Conservation (phyloP, 148 eudicot genomes). For the Linanthus parryae region DNA sequence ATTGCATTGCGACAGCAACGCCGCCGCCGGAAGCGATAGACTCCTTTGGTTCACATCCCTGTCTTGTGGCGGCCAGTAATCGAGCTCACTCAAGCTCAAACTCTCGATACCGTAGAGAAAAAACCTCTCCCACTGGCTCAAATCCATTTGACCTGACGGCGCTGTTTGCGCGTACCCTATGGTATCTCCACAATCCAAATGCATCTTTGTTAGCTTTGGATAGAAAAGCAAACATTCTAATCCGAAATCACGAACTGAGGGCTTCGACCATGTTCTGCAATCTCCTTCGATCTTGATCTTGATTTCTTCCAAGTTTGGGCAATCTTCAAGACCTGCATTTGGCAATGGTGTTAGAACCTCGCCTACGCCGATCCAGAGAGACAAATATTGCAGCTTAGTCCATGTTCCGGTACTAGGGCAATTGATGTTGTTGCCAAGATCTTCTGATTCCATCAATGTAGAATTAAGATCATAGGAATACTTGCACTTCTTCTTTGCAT, state of each 20-base stretch:
- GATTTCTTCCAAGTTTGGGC: slow-evolving; percentile 72
- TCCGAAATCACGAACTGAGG: slow-evolving; percentile 46
- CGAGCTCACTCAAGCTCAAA: slow-evolving; percentile 59
- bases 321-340: slow-evolving; percentile 56
- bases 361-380: slow-evolving; percentile 72
- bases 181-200: slow-evolving; percentile 55
- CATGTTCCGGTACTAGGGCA: slow-evolving; percentile 42
- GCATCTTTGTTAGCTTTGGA: slow-evolving; percentile 51
- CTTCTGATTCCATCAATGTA: slow-evolving; percentile 18
- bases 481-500: slow-evolving; percentile 35
- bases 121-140: slow-evolving; percentile 88
- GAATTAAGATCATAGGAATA: slow-evolving; percentile 23
- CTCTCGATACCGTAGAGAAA: slow-evolving; percentile 44
- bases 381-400: slow-evolving; percentile 52
- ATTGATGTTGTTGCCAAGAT: slow-evolving; percentile 21
- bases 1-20: slow-evolving; percentile 47
- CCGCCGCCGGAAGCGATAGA: slow-evolving; percentile 70
- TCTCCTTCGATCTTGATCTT: slow-evolving; percentile 83
- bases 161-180: slow-evolving; percentile 77
- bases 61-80: slow-evolving; percentile 98
- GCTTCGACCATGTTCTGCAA: slow-evolving; percentile 54
- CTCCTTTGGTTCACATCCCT: slow-evolving; percentile 92
- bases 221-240: slow-evolving; percentile 35
- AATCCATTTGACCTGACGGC: slow-evolving; percentile 71
- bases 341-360: slow-evolving; percentile 58